Evolutionary conservation across 2,329 filamentous ascomycete species (phyloP).

Genomic region (Monosporascus sp.): DNA sequence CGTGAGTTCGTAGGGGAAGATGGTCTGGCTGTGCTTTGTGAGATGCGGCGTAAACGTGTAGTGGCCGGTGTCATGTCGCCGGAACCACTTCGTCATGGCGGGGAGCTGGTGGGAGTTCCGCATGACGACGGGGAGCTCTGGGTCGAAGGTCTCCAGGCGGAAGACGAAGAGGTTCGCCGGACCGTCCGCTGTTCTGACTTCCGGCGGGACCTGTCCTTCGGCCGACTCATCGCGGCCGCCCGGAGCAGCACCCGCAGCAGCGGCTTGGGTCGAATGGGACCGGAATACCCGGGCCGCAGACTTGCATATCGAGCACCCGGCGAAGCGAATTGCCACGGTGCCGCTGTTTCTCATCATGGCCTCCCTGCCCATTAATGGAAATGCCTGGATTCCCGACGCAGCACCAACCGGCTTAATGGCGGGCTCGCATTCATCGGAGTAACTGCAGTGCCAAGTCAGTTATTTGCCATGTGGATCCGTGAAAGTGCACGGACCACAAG

Average conservation of each 20-base stretch:
- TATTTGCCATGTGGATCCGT: background rate
- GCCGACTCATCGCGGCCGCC: background rate
- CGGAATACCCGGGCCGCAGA: background rate
- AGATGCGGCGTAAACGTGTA: background rate
- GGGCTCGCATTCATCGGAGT: no score
- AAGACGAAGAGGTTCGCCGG: background rate
- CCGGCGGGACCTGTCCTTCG: background rate
- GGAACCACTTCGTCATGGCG: background rate
- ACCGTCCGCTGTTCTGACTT: background rate
- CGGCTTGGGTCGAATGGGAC: background rate
- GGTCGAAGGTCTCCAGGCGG: background rate
- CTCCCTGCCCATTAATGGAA: background rate
- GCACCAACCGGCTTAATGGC: no score
- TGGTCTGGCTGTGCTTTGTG: background rate
- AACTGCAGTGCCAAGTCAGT: background rate
- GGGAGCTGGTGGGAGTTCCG: background rate
- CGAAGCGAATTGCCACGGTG: background rate
- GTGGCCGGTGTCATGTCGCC: background rate
- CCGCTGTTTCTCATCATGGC: background rate
- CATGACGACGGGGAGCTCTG: background rate
- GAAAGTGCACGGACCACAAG: background rate
- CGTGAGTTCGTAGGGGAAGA: background rate
- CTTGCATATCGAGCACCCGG: background rate
- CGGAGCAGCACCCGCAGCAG: background rate
- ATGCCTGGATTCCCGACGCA: no score